Percentiles rank a stretch among this genome's conserved stretches.
Evolutionary conservation across 306 rosid genomes (phyloP).

Genomic region (Gillenia trifoliata): DNA sequence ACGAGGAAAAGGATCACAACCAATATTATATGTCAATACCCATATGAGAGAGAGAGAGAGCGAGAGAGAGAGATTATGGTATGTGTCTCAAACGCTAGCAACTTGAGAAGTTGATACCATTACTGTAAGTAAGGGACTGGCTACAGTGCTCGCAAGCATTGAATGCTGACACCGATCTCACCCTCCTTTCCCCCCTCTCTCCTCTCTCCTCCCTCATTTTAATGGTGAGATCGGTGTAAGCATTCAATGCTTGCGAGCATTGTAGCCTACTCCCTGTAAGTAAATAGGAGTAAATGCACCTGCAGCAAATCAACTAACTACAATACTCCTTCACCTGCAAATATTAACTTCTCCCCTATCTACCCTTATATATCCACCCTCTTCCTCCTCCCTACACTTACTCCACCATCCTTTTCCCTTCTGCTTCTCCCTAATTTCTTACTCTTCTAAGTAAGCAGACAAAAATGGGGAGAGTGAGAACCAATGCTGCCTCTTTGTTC

Average conservation of each 20-base stretch:
- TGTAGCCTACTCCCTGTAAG: no score
- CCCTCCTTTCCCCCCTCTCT: no score
- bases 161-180: no score
- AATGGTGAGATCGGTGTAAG: no score
- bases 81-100: slow-evolving; percentile 4
- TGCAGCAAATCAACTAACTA: slow-evolving; percentile 69
- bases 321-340: slow-evolving; percentile 58
- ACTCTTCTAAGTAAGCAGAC: not conserved
- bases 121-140: no score
- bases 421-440: not conserved
- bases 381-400: slow-evolving; percentile 21
- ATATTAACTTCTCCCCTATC: slow-evolving; percentile 55
- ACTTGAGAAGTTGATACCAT: not conserved
- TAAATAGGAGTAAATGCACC: slow-evolving; percentile 66
- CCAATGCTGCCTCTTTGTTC: slow-evolving; percentile 34
- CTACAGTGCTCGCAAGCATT: no score
- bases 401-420: slow-evolving; percentile 8
- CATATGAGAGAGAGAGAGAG: not conserved
- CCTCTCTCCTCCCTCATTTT: no score
- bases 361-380: slow-evolving; percentile 35
- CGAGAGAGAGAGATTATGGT: not conserved
- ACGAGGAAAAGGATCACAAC: not conserved
- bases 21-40: slow-evolving; percentile 4
- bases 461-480: slow-evolving; percentile 34
- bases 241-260: no score